Evolutionary conservation across 1,284 basidiomycete genomes (phyloP), one percentile per base, ranked within the genome.

Genomic region (Cryptococcus hybrid): DNA sequence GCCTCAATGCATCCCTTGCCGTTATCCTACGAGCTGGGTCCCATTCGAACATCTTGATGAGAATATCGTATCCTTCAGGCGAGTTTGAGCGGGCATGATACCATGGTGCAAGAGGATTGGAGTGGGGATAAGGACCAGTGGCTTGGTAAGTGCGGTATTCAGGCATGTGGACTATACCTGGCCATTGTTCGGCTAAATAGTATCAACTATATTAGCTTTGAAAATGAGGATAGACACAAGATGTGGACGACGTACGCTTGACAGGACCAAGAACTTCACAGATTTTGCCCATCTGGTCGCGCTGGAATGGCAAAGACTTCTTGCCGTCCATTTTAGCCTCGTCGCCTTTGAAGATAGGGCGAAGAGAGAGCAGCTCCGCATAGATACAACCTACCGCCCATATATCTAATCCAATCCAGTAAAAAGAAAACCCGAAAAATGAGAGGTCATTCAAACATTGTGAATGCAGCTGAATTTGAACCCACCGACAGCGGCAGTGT

Each of bases 281-380:
- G 45, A 99, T 97, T 78, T 92, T 93, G 38, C 89, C 80, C 62
- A 99, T 83, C 70, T 99, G 96, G 76, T 99, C 95, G 55, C 87
- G 84, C 75, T 96, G 94, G 73, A 96, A 97, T 0, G 93, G 94
- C 0, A 96, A 86, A 62, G 88, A 90, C 82, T 94, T 94, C 63
- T 76, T 78, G 47, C 67, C 71, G 64, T 97, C 93, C 58, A 97
- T 80, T 76, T 98, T 98, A 5, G 94, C 95, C 77, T 99, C 96
- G 75, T 99, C 96, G 11, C 96, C 96, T 75, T 99, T 99, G 82
- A 99, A 99, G 66, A 99, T 97, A 0, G 96, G 96, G 7, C 95
- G 81, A 13, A 98, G 79, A 57, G 90, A 93, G 0, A 96, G 84
- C 18, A 99, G 80, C 75, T 99, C 96, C 2, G 94, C 96, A 80